Base-by-base conservation (phyloP, 306 rosid genomes). In the Potentilla sterilis region DNA sequence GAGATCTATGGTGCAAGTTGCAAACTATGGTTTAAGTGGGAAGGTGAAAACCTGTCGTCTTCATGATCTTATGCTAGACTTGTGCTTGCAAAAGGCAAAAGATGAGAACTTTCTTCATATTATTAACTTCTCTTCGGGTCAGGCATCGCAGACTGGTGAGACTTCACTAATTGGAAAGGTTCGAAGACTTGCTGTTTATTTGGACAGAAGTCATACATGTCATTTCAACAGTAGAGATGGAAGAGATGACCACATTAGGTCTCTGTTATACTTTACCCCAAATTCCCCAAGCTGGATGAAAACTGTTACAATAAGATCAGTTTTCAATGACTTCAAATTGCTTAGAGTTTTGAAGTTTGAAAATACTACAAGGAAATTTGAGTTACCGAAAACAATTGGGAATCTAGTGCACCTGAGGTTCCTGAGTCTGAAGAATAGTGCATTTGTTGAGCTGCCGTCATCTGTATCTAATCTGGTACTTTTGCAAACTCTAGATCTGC, bases 341-440 rank as follows among this genome's bases (percentile, higher is more conserved):
- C 67, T 48, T 16, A 71, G 77, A 71, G 72, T 72, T 7, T 63
- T 78, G 65, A 70, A 28, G 11, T 3, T 78, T 2, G 65, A 72
- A 22, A 7, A 0, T 41, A 9, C 47, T 0, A 0, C 0, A 0
- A 14, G 52, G 0, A 1, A 0, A 0, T 4, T 0, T 3, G 12
- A 42, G 52, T 38, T 78, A 40, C 37, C 58, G 0, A 1, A 10
- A 37, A 19, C 51, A 12, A 63, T 78, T 40, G 72, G 72, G 57
- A 7, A 49, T 65, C 41, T 78, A 3, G 58, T 71, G 35, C 81
- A 70, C 55, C 48, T 78, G 7, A 21, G 79, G 37, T 65, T 75
- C 15, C 38, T 75, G 16, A 64, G 65, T 66, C 11, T 65, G 2
- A 4, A 40, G 12, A 0, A 15, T 7, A 34, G 48, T 46, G 0